Conservation (phyloP, 768 basidiomycete species). For the Tulasnella sp. region DNA sequence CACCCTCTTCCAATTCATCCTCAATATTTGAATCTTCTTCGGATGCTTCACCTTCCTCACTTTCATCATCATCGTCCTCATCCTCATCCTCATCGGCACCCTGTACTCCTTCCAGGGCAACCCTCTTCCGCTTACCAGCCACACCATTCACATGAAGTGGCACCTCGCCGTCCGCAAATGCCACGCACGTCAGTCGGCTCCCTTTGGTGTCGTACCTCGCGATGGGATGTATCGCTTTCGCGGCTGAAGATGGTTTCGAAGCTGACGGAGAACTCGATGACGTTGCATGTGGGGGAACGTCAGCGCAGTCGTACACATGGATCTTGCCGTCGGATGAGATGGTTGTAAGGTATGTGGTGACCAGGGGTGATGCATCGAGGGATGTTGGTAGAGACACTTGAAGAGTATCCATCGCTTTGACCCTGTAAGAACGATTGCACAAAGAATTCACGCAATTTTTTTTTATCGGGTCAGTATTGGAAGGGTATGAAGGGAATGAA, state of each 20-base stretch:
- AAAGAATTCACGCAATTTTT: neutral
- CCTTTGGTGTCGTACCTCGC: slow-evolving; percentile 75
- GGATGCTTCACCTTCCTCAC: slow-evolving; percentile 22
- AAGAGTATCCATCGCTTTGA: slow-evolving; percentile 69
- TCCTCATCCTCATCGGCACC: slow-evolving; percentile 21
- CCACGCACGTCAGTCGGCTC: slow-evolving; percentile 67
- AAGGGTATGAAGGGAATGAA: neutral
- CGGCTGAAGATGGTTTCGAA: neutral
- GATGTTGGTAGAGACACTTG: slow-evolving; percentile 39
- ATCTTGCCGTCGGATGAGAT: slow-evolving; percentile 86
- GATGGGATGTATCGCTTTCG: slow-evolving; percentile 37
- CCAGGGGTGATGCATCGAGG: slow-evolving; percentile 25
- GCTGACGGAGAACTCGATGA: slow-evolving; percentile 22
- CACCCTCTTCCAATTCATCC: slow-evolving; percentile 23
- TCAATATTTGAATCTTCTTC: slow-evolving; percentile 13
- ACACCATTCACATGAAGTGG: slow-evolving; percentile 21
- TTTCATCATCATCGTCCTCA: slow-evolving; percentile 27
- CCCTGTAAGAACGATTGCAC: slow-evolving; percentile 38
- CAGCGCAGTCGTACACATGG: slow-evolving; percentile 58
- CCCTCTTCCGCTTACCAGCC: slow-evolving; percentile 32
- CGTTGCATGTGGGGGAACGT: slow-evolving; percentile 30
- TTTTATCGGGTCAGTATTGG: neutral
- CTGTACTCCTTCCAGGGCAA: slow-evolving; percentile 21
- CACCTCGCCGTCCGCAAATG: slow-evolving; percentile 40
- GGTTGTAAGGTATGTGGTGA: slow-evolving; percentile 50